Evolutionary conservation across 2,329 filamentous ascomycete species (phyloP), one percentile per base, ranked within the genome.

Genomic region (Clarireedia monteithiana): DNA sequence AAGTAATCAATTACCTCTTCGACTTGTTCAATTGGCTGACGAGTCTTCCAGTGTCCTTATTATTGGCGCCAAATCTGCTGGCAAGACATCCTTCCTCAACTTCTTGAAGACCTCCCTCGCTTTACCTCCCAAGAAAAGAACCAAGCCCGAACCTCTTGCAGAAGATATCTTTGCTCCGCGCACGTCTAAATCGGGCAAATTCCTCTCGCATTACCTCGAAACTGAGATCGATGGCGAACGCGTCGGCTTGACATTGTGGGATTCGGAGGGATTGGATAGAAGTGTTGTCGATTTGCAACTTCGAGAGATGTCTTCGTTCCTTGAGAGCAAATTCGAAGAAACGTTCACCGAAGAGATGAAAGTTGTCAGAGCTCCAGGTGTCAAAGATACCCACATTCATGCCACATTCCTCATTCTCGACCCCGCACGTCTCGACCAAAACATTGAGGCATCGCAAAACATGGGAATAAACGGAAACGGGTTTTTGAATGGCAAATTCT

Each of bases 291-390:
- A 97, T 70, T 81, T 97, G 62, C 94, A 99, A 72, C 77, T 99
- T 62, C 84, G 91, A 59, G 90, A 95, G 69, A 91, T 97, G 77
- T 86, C 88, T 36, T 81, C 86, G 7, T 99, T 99, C 74, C 77
- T 99, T 58, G 94, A 99, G 76, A 92, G 88, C 76, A 97, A 97
- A 72, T 99, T 99, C 65, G 92, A 99, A 71, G 94, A 99, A 68
- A 97, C 94, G 0, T 95, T 99, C 70, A 84, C 84, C 49, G 94
- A 99, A 73, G 94, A 99, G 76, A 95, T 95, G 81, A 97, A 96
- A 76, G 91, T 99, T 48, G 80, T 96, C 60, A 88, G 94, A 66
- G 91, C 91, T 53, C 92, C 94, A 26, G 92, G 91, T 55, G 88
- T 89, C 62, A 89, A 91, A 70, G 94, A 99, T 75, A 96, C 92